Conservation (phyloP, 2,329 filamentous ascomycete species). For the Colletotrichum tropicicola region DNA sequence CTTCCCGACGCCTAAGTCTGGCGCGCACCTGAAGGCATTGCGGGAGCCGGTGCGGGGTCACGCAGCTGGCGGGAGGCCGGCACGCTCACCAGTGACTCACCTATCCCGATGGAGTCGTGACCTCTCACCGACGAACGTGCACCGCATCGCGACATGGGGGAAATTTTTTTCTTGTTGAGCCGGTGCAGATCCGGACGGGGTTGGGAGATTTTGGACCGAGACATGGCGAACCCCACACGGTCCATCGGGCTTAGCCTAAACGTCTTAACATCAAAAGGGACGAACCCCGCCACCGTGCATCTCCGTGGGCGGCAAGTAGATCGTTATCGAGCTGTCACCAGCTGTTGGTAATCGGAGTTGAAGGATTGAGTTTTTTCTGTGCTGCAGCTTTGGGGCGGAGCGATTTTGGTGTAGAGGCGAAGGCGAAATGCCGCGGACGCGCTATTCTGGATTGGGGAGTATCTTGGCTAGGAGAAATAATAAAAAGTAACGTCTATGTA, state of each 20-base stretch:
- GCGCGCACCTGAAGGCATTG: not conserved
- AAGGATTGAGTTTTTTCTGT: conserved; percentile 3
- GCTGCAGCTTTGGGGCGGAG: not conserved
- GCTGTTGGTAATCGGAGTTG: conserved; percentile 22
- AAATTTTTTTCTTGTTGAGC: conserved; percentile 30
- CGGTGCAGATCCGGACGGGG: conserved; percentile 21
- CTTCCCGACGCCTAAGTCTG: conserved; percentile 43
- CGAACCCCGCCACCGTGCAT: conserved; percentile 17
- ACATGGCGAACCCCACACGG: conserved; percentile 16
- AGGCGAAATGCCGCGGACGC: not conserved
- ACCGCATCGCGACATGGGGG: conserved; percentile 2
- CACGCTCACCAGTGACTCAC: conserved; percentile 7
- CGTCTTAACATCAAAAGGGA: not conserved
- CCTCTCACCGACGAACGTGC: not conserved
- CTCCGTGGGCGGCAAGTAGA: conserved; percentile 14
- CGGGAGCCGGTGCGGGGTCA: not conserved
- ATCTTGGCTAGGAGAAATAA: not conserved
- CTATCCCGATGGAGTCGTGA: not conserved
- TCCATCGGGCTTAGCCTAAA: conserved; percentile 20
- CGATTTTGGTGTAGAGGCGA: not conserved
- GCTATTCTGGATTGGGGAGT: not conserved
- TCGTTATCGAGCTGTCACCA: conserved; percentile 21
- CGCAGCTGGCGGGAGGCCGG: not conserved
- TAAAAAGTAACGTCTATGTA: too few species aligned
- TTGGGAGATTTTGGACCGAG: conserved; percentile 17